Base-by-base conservation (phyloP, 148 eudicot genomes). In the Fagopyrum tataricum region DNA sequence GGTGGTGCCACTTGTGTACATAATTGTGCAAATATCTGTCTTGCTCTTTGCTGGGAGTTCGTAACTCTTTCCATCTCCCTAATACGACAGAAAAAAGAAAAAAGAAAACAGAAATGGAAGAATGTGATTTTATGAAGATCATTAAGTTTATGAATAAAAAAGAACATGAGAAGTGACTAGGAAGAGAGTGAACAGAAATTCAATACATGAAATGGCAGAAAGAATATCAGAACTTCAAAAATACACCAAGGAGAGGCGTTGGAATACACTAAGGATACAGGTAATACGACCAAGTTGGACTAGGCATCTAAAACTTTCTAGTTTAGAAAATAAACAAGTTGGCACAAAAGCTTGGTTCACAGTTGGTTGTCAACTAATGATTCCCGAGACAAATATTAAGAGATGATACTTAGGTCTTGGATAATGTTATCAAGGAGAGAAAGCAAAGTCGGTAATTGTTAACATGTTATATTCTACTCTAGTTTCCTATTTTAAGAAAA, bases 1-100 rank as follows among this genome's bases (percentile, higher is more conserved):
- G 72, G 99, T 96, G 26, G 99, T 96, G 80, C 99, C 97, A 79
- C 99, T 96, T 64, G 99, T 96, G 80, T 96, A 96, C 99, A 92
- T 96, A 62, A 96, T 96, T 23, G 99, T 96, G 82, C 97, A 92
- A 77, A 90, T 89, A 82, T 96, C 99, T 74, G 81, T 84, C 77
- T 83, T 96, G 73, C 85, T 84, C 85, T 89, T 90, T 67, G 79
- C 79, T 2, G 84, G 90, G 75, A 90, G 84, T 62, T 92, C 97
- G 77, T 86, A 90, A 40, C 87, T 79, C 58, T 80, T 79, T 79
- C 82, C 80, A 70, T 80, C 86, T 78, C 86, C 99, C 99, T 96
- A 84, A 79, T 83, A 72, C 61, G n/a, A n/a, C n/a, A n/a, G n/a
- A n/a, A n/a, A n/a, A n/a, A n/a, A n/a, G n/a, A n/a, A n/a, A n/a